phyloP scores from a whole-genome alignment of 805 yeast species.

The Candida takata region DNA sequence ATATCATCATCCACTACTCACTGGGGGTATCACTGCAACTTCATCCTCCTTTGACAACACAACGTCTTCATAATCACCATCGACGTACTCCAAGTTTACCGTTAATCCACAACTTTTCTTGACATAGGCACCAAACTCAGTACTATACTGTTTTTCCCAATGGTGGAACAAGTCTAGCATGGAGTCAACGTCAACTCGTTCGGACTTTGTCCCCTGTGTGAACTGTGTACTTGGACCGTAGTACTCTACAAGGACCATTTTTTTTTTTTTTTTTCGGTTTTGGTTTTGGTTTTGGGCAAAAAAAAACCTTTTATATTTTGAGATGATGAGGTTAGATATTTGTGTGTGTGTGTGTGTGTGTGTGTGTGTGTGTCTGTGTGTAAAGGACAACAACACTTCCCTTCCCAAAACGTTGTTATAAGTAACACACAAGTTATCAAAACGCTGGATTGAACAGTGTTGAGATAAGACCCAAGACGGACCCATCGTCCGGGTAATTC shows the following conservation, averaged over 20 bases:
- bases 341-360: too few species aligned
- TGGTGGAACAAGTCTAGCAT: slow-evolving; percentile 1
- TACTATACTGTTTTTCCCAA: not conserved
- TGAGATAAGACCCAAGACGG: too few species aligned
- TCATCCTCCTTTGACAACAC: slow-evolving; percentile 8
- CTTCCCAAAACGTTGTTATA: too few species aligned
- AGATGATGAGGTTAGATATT: too few species aligned
- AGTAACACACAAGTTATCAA: too few species aligned
- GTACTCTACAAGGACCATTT: slow-evolving; percentile 12
- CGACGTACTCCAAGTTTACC: slow-evolving; percentile 14
- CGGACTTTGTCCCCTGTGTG: slow-evolving; percentile 4
- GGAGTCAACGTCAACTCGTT: not conserved
- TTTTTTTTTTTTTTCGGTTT: too few species aligned
- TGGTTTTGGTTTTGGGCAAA: too few species aligned
- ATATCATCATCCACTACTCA: slow-evolving; percentile 19
- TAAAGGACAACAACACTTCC: too few species aligned
- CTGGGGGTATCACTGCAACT: slow-evolving; percentile 19
- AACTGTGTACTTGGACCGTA: slow-evolving; percentile 15
- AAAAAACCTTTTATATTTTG: too few species aligned
- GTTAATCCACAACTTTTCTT: slow-evolving; percentile 13
- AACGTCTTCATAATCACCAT: not conserved
- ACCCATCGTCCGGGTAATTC: too few species aligned
- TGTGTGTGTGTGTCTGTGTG: too few species aligned
- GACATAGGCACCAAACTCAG: slow-evolving; percentile 7
- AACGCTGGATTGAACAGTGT: too few species aligned